Conservation (phyloP, 768 basidiomycete genomes). For the Terana coerulea region DNA sequence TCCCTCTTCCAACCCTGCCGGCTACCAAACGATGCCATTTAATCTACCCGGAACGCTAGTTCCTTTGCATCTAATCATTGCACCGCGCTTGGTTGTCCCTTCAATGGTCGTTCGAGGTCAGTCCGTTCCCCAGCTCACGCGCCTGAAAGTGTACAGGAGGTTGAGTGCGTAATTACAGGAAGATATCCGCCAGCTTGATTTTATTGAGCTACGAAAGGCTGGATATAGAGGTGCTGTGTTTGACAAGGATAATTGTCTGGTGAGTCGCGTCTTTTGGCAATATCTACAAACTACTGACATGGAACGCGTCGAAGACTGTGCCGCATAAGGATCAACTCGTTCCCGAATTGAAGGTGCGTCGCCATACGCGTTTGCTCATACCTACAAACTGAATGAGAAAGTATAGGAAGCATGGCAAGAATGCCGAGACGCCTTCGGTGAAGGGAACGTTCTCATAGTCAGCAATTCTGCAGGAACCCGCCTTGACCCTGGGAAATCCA, state of each 20-base stretch:
- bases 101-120: constrained; percentile 63
- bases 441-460: constrained; percentile 80
- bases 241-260: constrained; percentile 98
- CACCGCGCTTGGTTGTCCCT: constrained; percentile 68
- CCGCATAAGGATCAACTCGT: constrained; percentile 76
- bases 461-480: constrained; percentile 91
- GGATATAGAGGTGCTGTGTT: constrained; percentile 91
- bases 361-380: too few relatives aligned
- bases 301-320: too few relatives aligned
- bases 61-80: constrained; percentile 65
- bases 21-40: constrained; percentile 78
- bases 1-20: too few relatives aligned
- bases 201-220: constrained; percentile 59
- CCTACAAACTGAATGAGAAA: neutral
- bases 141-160: neutral
- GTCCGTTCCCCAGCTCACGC: constrained; percentile 1
- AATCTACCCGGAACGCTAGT: constrained; percentile 70
- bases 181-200: constrained; percentile 87
- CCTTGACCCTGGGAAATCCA: constrained; percentile 77
- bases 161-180: constrained; percentile 37
- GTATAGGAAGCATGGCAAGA: constrained; percentile 69
- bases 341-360: constrained; percentile 66
- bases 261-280: too few relatives aligned
- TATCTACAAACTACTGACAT: too few relatives aligned
- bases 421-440: constrained; percentile 69